These are phyloP conservation scores for Xerocomus cyaneibrunnescens DNA, from an alignment of 1,284 basidiomycete species.

Conservation along the genomic window DNA sequence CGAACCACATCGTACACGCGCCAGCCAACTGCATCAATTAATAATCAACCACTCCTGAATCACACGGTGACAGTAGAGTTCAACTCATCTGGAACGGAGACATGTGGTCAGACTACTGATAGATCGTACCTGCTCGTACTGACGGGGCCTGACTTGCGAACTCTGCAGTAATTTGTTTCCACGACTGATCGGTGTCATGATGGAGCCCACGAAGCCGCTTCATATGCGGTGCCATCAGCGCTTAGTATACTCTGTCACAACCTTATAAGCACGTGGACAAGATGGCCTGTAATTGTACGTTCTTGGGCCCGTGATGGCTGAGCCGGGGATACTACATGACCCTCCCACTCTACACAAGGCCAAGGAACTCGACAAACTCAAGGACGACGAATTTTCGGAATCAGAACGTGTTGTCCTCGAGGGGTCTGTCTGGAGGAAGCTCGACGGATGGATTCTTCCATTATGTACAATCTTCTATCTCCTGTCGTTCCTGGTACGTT, in stretches of 20 bases:
- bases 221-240: neutral
- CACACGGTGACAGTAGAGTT: too few relatives aligned
- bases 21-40: neutral
- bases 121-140: neutral
- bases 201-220: too few relatives aligned
- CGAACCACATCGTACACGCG: too few relatives aligned
- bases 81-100: neutral
- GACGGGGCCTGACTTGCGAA: neutral
- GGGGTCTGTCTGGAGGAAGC: slow-evolving; percentile 45
- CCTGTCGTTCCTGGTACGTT: slow-evolving; percentile 49
- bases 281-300: neutral
- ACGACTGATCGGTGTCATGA: too few relatives aligned
- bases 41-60: too few relatives aligned
- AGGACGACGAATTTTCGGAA: slow-evolving; percentile 14
- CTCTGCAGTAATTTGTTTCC: too few relatives aligned
- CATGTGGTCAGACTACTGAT: neutral
- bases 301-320: neutral
- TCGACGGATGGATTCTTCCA: slow-evolving; percentile 49
- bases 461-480: slow-evolving; percentile 50
- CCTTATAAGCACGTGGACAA: neutral
- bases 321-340: neutral
- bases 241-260: neutral
- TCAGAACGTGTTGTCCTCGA: slow-evolving; percentile 31
- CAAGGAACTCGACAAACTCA: slow-evolving; percentile 14
- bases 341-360: neutral